A percentile compares a stretch with the other conserved stretches of the same genome.
phyloP scores from a whole-genome alignment of 345 rosid genomes.

The Salix udensis region DNA sequence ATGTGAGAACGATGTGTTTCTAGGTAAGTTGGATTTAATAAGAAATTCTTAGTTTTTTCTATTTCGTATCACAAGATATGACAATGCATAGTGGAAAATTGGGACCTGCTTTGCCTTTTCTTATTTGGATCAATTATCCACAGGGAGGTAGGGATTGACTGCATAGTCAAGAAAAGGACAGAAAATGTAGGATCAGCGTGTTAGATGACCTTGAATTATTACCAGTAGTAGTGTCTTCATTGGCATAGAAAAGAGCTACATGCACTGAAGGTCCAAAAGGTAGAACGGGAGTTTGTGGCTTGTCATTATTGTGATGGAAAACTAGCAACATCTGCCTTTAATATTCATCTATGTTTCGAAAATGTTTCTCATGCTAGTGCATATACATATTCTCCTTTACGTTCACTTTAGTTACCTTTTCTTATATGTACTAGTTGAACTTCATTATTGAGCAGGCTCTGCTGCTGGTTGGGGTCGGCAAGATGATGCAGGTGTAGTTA shows the following conservation, averaged over 20 bases:
- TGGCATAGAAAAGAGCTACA: neutral
- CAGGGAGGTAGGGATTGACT: too few species aligned
- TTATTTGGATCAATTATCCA: too few species aligned
- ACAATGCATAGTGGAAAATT: too few species aligned
- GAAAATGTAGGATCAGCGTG: too few species aligned
- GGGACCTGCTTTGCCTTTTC: too few species aligned
- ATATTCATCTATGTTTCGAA: neutral
- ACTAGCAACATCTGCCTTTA: neutral
- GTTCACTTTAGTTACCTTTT: neutral
- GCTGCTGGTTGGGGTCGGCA: slow-evolving; percentile 96
- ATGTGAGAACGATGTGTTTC: too few species aligned
- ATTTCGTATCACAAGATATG: too few species aligned
- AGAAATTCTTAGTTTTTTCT: too few species aligned
- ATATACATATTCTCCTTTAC: neutral
- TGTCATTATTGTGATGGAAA: neutral
- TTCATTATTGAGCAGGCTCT: slow-evolving; percentile 53
- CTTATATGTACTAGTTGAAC: neutral
- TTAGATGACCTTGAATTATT: too few species aligned
- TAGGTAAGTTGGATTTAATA: too few species aligned
- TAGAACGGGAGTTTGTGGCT: neutral
- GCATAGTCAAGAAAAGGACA: too few species aligned
- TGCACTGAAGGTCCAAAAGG: neutral
- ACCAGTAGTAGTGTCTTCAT: neutral
- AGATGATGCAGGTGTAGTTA: slow-evolving; percentile 92
- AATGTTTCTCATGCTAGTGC: neutral